Evolutionary conservation across 179 eudicot species (phyloP).

Genomic region (Spinacia oleracea): DNA sequence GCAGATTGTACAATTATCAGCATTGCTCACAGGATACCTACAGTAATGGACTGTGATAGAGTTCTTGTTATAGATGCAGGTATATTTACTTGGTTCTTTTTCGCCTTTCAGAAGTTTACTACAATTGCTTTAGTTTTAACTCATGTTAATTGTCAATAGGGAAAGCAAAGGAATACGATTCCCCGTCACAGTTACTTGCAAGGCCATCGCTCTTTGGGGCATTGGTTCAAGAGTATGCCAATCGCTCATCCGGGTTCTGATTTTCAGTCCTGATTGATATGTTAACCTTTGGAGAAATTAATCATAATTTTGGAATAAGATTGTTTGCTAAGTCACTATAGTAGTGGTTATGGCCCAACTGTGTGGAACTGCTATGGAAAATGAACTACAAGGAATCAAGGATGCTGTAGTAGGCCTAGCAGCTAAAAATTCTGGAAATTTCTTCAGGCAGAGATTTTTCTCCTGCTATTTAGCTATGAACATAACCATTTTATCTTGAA

Average conservation of each 20-base stretch:
- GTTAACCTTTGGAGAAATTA: neutral
- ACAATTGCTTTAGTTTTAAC: neutral
- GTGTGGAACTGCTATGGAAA: neutral
- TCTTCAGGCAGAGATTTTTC: neutral
- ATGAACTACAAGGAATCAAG: too few relatives aligned
- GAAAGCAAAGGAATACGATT: slow-evolving; percentile 70
- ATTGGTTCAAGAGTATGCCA: slow-evolving; percentile 85
- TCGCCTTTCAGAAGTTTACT: neutral
- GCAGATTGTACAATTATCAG: slow-evolving; percentile 85
- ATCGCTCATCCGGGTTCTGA: slow-evolving; percentile 53
- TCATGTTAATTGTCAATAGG: slow-evolving; percentile 39
- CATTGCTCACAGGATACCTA: slow-evolving; percentile 97
- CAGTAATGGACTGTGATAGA: slow-evolving; percentile 96
- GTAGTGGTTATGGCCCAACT: too few relatives aligned
- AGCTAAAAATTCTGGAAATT: neutral
- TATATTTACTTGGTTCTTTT: slow-evolving; percentile 14
- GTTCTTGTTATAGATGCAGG: slow-evolving; percentile 96
- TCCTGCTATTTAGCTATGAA: too few relatives aligned
- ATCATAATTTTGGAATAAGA: neutral
- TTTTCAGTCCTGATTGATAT: neutral
- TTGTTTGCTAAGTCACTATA: neutral
- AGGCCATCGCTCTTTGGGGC: slow-evolving; percentile 82
- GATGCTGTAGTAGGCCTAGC: neutral
- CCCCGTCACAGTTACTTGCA: slow-evolving; percentile 69
- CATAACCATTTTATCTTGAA: too few relatives aligned